Base-by-base conservation (phyloP, 164 flowering plant genomes). In the Magnolia sinica region DNA sequence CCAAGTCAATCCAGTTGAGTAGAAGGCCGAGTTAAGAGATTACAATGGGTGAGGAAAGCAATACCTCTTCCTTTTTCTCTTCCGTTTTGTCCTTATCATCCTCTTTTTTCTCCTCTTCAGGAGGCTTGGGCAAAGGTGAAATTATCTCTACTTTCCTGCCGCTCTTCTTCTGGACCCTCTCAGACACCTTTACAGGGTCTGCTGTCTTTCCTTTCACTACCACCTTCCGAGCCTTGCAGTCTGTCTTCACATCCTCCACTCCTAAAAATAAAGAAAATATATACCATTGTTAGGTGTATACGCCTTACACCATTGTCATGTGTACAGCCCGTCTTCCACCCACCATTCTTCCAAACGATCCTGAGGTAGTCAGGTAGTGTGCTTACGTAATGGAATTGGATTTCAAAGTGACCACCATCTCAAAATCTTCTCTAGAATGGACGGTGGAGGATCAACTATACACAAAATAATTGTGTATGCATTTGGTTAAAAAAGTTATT, bases 121-220 rank as follows among this genome's bases (percentile, higher is more conserved):
- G 86, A 13, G 91, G 92, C 73, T 90, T 88, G 58, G 96, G 95
- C 79, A 91, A 73, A 31, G 97, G 98, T 0, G 97, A 91, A 75
- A 95, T 87, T 55, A 92, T 49, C 83, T 89, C 91, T 22, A 88
- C 96, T 81, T 91, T 89, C 72, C 91, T 84, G 11, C 93, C 92
- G 59, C 89, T 88, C 82, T 95, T 95, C 89, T 84, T 90, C 59
- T 87, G 93, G 27, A 95, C 78, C 77, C 97, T 88, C 73, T 90
- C 92, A 51, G 89, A 86, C 31, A 95, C 89, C 82, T 91, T 93
- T 51, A 80, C 18, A 0, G 98, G 95, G 80, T 95, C 97, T 72
- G 92, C 95, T 37, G 80, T 77, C 68, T 91, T 88, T 31, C 98
- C 98, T 77, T 91, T 95, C 84, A 92, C 94, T 70, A 88, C 86